These are phyloP conservation scores for Saccharomyces hybrid DNA, from an alignment of 1,139 yeast genomes.

Conservation along the genomic window DNA sequence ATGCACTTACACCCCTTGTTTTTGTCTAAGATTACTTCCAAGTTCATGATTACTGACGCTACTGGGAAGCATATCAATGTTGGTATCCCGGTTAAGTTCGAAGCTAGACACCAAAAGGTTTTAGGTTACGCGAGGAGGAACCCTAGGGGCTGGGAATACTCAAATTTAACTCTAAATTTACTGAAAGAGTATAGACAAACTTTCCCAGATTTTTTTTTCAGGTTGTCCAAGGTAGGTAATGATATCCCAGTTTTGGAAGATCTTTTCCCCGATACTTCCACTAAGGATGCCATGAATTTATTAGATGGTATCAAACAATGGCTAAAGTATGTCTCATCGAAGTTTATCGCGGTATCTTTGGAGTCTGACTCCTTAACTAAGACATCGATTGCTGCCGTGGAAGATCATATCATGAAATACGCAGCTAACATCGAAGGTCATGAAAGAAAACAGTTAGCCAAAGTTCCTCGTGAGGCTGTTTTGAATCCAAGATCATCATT, in stretches of 20 bases:
- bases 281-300: slow-evolving; percentile 39
- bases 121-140: slow-evolving; percentile 74
- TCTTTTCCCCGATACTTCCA: slow-evolving; percentile 33
- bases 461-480: slow-evolving; percentile 81
- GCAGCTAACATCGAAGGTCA: slow-evolving; percentile 37
- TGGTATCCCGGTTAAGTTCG: slow-evolving; percentile 83
- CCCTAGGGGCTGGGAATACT: slow-evolving; percentile 75
- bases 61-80: slow-evolving; percentile 55
- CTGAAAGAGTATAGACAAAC: slow-evolving; percentile 51
- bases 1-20: slow-evolving; percentile 55
- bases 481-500: slow-evolving; percentile 69
- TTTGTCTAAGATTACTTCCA: slow-evolving; percentile 71
- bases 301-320: slow-evolving; percentile 45
- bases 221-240: slow-evolving; percentile 24
- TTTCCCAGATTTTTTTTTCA: slow-evolving; percentile 55
- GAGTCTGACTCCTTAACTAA: slow-evolving; percentile 75
- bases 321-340: slow-evolving; percentile 49
- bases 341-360: slow-evolving; percentile 58
- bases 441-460: slow-evolving; percentile 54
- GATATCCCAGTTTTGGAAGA: slow-evolving; percentile 38
- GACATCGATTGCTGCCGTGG: slow-evolving; percentile 61
- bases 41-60: slow-evolving; percentile 51
- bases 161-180: slow-evolving; percentile 64
- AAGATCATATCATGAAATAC: slow-evolving; percentile 49
- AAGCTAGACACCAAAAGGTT: slow-evolving; percentile 70